Evolutionary conservation across 1,284 basidiomycete species (phyloP).

Genomic region (Trichosporon sp.): DNA sequence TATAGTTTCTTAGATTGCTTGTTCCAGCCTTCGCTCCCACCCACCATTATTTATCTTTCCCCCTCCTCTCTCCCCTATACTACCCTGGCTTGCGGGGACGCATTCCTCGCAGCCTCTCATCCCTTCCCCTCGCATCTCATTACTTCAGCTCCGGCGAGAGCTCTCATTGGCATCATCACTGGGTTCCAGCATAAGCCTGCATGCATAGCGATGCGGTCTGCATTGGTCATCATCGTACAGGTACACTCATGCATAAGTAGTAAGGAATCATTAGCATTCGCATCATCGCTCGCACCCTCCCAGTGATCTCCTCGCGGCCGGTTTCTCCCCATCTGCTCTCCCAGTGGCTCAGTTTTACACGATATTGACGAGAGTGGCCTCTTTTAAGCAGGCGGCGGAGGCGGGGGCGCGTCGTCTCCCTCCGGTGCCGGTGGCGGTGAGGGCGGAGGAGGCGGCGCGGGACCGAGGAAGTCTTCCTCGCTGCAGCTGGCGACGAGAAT

Average conservation of each 20-base stretch:
- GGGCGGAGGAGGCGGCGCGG: conserved; percentile 39
- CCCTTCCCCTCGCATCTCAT: background rate
- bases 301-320: background rate
- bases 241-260: background rate
- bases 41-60: background rate
- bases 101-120: background rate
- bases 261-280: background rate
- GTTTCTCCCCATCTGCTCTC: background rate
- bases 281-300: background rate
- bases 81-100: background rate
- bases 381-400: conserved; percentile 7
- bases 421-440: conserved; percentile 22
- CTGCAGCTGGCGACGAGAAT: conserved; percentile 55
- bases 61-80: background rate
- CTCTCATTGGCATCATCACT: background rate
- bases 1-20: background rate
- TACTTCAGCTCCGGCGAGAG: too few relatives aligned
- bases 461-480: conserved; percentile 47
- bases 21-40: background rate
- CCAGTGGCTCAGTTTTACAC: background rate
- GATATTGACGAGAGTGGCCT: background rate
- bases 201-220: conserved; percentile 1
- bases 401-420: conserved; percentile 14
- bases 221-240: background rate
- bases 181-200: background rate